Base-by-base conservation (phyloP, 805 yeast species). In the Ogataea pini region DNA sequence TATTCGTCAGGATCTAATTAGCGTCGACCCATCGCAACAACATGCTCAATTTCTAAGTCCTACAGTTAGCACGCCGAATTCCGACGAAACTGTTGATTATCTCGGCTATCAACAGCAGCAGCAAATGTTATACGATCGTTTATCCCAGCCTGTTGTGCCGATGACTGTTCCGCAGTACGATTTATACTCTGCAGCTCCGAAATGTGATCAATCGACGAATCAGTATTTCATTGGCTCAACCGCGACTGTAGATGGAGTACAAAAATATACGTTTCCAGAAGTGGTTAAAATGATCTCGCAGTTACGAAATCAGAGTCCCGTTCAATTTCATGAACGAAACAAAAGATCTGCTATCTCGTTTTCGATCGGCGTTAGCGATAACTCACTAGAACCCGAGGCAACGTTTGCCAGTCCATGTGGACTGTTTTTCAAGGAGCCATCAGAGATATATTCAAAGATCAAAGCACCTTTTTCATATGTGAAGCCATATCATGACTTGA, bases 391-490 rank as follows among this genome's bases (percentile, higher is more conserved):
- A 12, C 38, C 37, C 22, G 42, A 32, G 42, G 34, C 42, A 34
- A 36, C 34, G 4, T 25, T 40, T 17, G 28, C 33, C 14, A 52
- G 54, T 9, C 62, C 61, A 17, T 65, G 75, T 58, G 80, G 80
- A 1, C 55, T 76, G 22, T 57, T 71, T 19, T 81, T 69, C 63
- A 75, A 74, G 48, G 88, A 85, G 53, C 89, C 94, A 0, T 83
- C 82, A 58, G 92, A 86, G 53, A 85, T 92, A 12, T 94, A 92
- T 68, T 82, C 85, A 17, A 75, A 80, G 44, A 87, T 92, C 13
- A 74, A 70, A 18, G 75, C 72, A 44, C 97, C 98, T 1, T 94
- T 86, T 62, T 79, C 91, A 7, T 92, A 94, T 62, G 91, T 96
- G 0, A 86, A 90, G 1, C 97, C 97, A 2, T 92, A 86, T 65